Evolutionary conservation across 108 stramenopile genomes (phyloP).

Genomic region (Mediolabrus comicus): DNA sequence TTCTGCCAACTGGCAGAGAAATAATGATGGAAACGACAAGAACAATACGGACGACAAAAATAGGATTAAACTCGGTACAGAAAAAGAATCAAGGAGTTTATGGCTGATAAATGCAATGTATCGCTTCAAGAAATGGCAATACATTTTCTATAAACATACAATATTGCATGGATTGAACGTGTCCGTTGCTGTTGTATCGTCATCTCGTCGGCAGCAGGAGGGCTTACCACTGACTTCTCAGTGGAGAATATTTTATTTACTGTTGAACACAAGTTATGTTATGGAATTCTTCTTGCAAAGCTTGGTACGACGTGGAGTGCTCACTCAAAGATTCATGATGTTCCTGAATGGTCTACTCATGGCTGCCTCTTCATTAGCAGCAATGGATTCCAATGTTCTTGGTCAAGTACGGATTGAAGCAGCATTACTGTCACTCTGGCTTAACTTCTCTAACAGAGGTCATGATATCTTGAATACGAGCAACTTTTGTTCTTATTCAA

Average conservation of each 20-base stretch:
- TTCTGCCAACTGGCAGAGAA: conserved; percentile 63
- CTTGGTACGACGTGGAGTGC: conserved; percentile 65
- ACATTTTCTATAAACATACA: conserved; percentile 86
- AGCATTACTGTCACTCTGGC: conserved; percentile 7
- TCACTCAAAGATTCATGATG: conserved; percentile 57
- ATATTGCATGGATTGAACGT: conserved; percentile 82
- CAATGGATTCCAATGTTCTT: conserved; percentile 9
- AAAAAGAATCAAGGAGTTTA: conserved; percentile 5
- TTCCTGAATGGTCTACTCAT: conserved; percentile 59
- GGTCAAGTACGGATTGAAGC: conserved; percentile 29
- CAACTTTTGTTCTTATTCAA: not conserved
- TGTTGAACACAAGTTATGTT: conserved; percentile 73
- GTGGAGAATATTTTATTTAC: conserved; percentile 79
- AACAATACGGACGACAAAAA: conserved; percentile 16
- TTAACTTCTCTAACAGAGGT: conserved; percentile 57
- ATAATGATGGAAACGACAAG: not conserved
- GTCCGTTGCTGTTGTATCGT: conserved; percentile 35
- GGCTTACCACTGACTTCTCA: conserved; percentile 8
- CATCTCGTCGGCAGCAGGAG: not conserved
- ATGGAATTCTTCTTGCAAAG: conserved; percentile 90
- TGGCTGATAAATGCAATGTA: conserved; percentile 46
- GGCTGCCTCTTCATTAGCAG: conserved; percentile 46
- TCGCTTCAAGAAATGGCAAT: conserved; percentile 85
- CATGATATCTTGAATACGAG: conserved; percentile 59
- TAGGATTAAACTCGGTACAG: not conserved